Percentiles rank a stretch among this genome's conserved stretches.
phyloP scores from a whole-genome alignment of 495 filamentous ascomycete genomes.

The Cladorrhinum samala region DNA sequence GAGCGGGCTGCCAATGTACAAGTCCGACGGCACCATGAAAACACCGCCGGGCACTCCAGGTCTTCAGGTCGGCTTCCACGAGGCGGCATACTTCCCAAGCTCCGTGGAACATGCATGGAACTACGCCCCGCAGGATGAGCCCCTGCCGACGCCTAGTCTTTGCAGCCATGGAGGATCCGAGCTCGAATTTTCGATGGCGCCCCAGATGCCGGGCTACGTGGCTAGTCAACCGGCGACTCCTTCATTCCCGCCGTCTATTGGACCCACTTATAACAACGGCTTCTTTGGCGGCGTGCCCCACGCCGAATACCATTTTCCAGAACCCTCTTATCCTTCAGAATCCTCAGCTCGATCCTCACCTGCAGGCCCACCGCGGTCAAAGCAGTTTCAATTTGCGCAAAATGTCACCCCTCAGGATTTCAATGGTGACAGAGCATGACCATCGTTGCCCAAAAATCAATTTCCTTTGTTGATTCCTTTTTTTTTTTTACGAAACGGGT shows the following conservation, averaged over 20 bases:
- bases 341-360: slow-evolving; percentile 38
- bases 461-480: not conserved
- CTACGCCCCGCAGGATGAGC: slow-evolving; percentile 34
- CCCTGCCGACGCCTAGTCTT: slow-evolving; percentile 38
- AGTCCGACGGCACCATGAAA: slow-evolving; percentile 33
- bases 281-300: slow-evolving; percentile 26
- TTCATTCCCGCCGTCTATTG: slow-evolving; percentile 34
- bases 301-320: slow-evolving; percentile 38
- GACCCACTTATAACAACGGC: slow-evolving; percentile 27
- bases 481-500: not conserved
- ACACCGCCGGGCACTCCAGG: slow-evolving; percentile 44
- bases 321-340: slow-evolving; percentile 36
- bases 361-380: slow-evolving; percentile 30
- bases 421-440: slow-evolving; percentile 21
- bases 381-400: slow-evolving; percentile 45
- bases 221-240: slow-evolving; percentile 40
- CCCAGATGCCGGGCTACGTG: slow-evolving; percentile 34
- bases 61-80: slow-evolving; percentile 27
- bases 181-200: slow-evolving; percentile 33
- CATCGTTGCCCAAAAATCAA: too few species aligned
- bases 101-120: slow-evolving; percentile 26
- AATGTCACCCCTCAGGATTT: slow-evolving; percentile 46
- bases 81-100: slow-evolving; percentile 23
- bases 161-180: slow-evolving; percentile 38
- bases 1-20: slow-evolving; percentile 18